phyloP scores from a whole-genome alignment of 345 rosid species.

The Excoecaria cochinchinensis region DNA sequence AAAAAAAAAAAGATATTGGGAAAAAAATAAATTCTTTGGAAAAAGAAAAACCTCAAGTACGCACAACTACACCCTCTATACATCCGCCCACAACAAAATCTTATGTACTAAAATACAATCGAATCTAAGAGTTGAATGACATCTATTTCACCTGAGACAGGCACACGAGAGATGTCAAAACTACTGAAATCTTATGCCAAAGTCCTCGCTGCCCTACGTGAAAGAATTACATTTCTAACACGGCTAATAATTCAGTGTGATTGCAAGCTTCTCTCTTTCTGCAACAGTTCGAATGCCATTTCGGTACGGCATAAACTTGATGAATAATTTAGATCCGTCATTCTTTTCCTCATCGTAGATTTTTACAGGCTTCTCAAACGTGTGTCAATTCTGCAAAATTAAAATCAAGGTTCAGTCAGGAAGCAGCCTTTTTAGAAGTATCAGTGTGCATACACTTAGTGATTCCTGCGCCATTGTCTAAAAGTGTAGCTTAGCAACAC shows the following conservation, averaged over 20 bases:
- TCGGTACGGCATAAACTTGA: neutral
- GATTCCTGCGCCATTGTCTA: neutral
- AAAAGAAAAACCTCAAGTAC: neutral
- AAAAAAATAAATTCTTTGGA: neutral
- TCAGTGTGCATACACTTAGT: neutral
- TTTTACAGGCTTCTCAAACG: constrained; percentile 34
- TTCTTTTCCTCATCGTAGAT: constrained; percentile 27
- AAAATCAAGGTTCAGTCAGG: neutral
- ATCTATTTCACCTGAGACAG: constrained; percentile 24
- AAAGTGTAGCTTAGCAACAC: neutral
- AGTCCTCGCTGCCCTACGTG: constrained; percentile 13
- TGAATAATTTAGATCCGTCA: neutral
- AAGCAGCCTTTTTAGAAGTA: no score
- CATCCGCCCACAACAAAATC: constrained; percentile 45
- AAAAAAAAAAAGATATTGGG: neutral
- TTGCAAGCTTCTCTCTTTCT: constrained; percentile 7
- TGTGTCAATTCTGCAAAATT: constrained; percentile 26
- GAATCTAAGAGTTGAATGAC: constrained; percentile 18
- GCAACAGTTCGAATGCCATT: neutral
- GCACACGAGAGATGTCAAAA: constrained; percentile 22
- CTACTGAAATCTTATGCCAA: constrained; percentile 18
- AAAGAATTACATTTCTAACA: constrained; percentile 28
- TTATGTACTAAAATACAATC: constrained; percentile 36
- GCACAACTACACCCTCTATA: constrained; percentile 46
- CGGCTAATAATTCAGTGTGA: constrained; percentile 12